Conservation (phyloP, 257 asterid species). For the Fraxinus quadrangulata region DNA sequence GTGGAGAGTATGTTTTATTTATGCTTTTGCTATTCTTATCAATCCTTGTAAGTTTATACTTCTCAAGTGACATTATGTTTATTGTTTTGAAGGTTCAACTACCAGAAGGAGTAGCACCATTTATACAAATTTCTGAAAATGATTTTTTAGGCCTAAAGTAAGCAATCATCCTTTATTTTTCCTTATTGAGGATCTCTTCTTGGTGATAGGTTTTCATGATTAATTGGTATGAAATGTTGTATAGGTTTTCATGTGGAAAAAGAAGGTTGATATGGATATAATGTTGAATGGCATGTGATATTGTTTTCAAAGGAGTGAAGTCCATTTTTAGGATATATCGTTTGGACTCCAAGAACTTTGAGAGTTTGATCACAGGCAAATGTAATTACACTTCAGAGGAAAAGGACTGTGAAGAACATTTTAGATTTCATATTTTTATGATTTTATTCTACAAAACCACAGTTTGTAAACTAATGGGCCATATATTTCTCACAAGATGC, state of each 20-base stretch:
- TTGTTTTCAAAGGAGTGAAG: neutral
- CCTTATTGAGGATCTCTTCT: constrained; percentile 8
- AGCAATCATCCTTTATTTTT: constrained; percentile 27
- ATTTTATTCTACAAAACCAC: neutral
- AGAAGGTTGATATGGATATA: neutral
- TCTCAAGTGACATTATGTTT: constrained; percentile 29
- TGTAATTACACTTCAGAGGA: constrained; percentile 5
- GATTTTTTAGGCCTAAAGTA: constrained; percentile 63
- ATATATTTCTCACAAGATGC: neutral
- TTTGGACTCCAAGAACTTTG: neutral
- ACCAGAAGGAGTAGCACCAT: constrained; percentile 59
- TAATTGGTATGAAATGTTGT: neutral
- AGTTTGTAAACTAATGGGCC: neutral
- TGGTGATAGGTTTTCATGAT: constrained; percentile 1
- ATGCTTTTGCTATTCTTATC: neutral
- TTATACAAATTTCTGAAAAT: constrained; percentile 55
- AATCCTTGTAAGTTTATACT: constrained; percentile 3
- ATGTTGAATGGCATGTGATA: constrained; percentile 1
- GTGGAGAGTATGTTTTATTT: constrained; percentile 9
- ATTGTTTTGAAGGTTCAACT: constrained; percentile 51
- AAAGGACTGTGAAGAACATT: constrained; percentile 10
- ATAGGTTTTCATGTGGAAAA: neutral
- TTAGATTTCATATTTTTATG: constrained; percentile 16
- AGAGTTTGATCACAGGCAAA: neutral
- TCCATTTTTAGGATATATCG: neutral